These are phyloP conservation scores for Trichomonascaceae sp. DNA, from an alignment of 1,139 yeast genomes.

Conservation along the genomic window DNA sequence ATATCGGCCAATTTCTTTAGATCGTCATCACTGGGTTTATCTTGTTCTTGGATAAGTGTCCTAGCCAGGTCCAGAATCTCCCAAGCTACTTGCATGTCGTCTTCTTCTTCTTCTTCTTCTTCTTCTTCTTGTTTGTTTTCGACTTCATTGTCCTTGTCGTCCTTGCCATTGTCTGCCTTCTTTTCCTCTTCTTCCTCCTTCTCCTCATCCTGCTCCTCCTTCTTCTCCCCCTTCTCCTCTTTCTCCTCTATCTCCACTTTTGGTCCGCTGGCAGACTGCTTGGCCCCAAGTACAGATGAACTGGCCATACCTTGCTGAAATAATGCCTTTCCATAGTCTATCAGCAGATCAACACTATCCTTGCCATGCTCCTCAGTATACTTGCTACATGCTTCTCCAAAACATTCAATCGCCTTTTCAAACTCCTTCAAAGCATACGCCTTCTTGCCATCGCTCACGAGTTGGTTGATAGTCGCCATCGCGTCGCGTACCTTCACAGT, in stretches of 20 bases:
- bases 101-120: slow-evolving; percentile 38
- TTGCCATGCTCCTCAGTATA: slow-evolving; percentile 40
- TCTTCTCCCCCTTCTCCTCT: slow-evolving; percentile 17
- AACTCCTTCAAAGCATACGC: slow-evolving; percentile 50
- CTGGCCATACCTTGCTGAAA: slow-evolving; percentile 65
- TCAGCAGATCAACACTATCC: slow-evolving; percentile 60
- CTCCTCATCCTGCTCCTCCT: slow-evolving; percentile 13
- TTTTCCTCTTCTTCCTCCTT: slow-evolving; percentile 26
- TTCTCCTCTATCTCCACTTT: slow-evolving; percentile 12
- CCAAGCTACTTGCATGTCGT: slow-evolving; percentile 83
- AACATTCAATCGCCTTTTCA: slow-evolving; percentile 56
- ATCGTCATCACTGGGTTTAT: slow-evolving; percentile 21
- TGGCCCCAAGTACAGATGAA: slow-evolving; percentile 63
- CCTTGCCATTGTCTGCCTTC: slow-evolving; percentile 21
- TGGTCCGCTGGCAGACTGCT: slow-evolving; percentile 20
- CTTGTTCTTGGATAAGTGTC: slow-evolving; percentile 40
- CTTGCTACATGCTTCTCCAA: slow-evolving; percentile 62
- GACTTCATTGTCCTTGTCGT: slow-evolving; percentile 23
- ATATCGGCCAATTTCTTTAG: slow-evolving; percentile 45
- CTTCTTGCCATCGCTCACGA: slow-evolving; percentile 47
- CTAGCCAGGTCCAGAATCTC: slow-evolving; percentile 69
- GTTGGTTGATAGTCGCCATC: slow-evolving; percentile 27
- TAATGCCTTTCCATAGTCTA: slow-evolving; percentile 67
- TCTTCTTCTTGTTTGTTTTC: slow-evolving; percentile 26
- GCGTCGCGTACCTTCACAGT: neutral